A percentile compares a stretch with the other conserved stretches of the same genome.
These are phyloP conservation scores for Colletotrichum horii DNA, from an alignment of 2,329 filamentous ascomycete species.

Conservation along the genomic window DNA sequence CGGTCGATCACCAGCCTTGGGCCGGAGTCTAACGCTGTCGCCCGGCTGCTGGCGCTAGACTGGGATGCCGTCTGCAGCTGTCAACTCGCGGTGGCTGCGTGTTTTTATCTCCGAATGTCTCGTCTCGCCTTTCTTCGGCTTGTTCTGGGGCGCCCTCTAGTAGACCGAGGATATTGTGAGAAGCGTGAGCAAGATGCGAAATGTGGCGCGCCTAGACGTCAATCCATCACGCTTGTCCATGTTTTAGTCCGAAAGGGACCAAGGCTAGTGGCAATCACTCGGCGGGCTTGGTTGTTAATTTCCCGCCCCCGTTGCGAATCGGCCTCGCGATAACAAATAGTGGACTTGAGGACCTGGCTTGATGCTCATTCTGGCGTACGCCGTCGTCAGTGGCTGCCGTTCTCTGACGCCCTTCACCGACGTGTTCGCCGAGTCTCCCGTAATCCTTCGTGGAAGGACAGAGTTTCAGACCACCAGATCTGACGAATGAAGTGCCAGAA, in stretches of 20 bases:
- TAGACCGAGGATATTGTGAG: background rate
- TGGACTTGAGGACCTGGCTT: background rate
- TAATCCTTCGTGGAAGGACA: background rate
- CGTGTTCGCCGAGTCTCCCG: background rate
- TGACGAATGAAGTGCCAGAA: background rate
- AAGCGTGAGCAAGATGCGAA: background rate
- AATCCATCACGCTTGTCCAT: background rate
- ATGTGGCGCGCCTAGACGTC: background rate
- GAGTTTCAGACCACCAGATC: background rate
- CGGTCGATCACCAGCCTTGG: background rate
- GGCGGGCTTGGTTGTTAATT: background rate
- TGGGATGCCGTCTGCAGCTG: background rate
- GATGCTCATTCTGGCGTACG: background rate
- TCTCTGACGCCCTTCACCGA: background rate
- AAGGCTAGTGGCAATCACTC: constrained; percentile 1
- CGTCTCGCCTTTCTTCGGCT: background rate
- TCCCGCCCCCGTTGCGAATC: background rate
- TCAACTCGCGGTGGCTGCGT: background rate
- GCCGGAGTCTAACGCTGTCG: background rate
- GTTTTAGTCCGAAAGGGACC: background rate
- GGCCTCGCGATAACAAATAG: background rate
- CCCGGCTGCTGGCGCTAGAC: background rate
- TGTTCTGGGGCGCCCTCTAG: background rate
- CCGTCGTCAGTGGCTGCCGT: background rate
- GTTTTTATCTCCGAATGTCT: background rate